Percentiles rank a stretch among this genome's conserved stretches.
Conservation (phyloP, 805 yeast genomes). For the Saccharomyces paradoxus region DNA sequence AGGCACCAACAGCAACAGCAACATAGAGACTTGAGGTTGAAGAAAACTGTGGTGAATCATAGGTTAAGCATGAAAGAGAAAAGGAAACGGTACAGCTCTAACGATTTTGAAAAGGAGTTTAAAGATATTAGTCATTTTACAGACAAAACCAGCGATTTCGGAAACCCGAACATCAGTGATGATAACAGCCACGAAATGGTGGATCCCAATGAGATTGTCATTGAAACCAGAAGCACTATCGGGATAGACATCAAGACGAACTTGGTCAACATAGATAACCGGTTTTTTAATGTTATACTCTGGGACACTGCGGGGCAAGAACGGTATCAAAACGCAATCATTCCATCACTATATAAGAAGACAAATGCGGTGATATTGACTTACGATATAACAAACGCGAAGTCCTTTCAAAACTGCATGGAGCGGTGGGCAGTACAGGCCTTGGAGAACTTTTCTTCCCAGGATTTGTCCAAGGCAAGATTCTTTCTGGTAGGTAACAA, state of each 20-base stretch:
- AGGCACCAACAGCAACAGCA: not conserved
- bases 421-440: slow-evolving; percentile 39
- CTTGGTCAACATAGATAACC: slow-evolving; percentile 36
- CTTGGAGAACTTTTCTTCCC: slow-evolving; percentile 25
- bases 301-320: slow-evolving; percentile 51
- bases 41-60: slow-evolving; percentile 8
- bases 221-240: slow-evolving; percentile 35
- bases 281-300: slow-evolving; percentile 36
- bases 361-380: slow-evolving; percentile 39
- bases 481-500: slow-evolving; percentile 42
- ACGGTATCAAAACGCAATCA: slow-evolving; percentile 37
- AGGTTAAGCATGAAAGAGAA: slow-evolving; percentile 3
- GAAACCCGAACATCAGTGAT: slow-evolving; percentile 3
- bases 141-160: not conserved
- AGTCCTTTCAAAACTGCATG: slow-evolving; percentile 32
- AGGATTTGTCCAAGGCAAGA: slow-evolving; percentile 27
- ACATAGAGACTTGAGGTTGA: slow-evolving; percentile 4
- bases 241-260: slow-evolving; percentile 42
- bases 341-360: slow-evolving; percentile 39
- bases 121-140: not conserved
- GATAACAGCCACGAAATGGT: slow-evolving; percentile 4
- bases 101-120: slow-evolving; percentile 29
- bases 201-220: slow-evolving; percentile 27
- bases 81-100: slow-evolving; percentile 27
- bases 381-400: slow-evolving; percentile 36